Evolutionary conservation across 225 moss, liverwort and hornwort species (phyloP).

Genomic region (Climacium dendroides): DNA sequence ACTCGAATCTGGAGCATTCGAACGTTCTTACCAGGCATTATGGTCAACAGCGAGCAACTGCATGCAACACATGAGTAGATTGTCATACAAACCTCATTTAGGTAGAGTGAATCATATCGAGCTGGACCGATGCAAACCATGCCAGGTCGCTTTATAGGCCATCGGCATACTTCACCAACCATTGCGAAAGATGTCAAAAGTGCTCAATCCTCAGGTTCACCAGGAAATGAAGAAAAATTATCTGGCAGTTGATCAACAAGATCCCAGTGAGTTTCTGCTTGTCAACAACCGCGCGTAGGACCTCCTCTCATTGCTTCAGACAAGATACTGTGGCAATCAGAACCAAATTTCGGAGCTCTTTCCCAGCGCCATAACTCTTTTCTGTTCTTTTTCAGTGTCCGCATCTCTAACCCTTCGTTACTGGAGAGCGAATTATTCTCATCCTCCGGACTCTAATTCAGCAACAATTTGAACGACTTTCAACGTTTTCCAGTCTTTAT

Average conservation of each 20-base stretch:
- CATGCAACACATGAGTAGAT: not conserved
- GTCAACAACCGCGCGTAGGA: not conserved
- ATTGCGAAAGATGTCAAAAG: not conserved
- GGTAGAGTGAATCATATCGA: constrained; percentile 27
- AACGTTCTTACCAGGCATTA: not conserved
- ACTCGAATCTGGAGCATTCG: not conserved
- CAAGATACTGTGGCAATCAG: not conserved
- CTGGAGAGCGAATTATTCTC: not conserved
- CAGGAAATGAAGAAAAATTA: not conserved
- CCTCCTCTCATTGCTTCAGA: not conserved
- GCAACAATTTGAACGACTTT: not conserved
- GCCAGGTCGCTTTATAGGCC: constrained; percentile 13
- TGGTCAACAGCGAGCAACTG: not conserved
- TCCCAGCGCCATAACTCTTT: not conserved
- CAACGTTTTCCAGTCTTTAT: not conserved
- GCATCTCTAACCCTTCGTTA: not conserved
- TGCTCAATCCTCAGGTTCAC: not conserved
- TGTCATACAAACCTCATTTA: not conserved
- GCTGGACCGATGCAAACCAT: constrained; percentile 8
- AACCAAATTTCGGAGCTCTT: not conserved
- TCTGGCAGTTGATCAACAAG: not conserved
- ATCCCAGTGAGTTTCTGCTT: not conserved
- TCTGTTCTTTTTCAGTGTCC: not conserved
- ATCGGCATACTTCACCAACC: constrained; percentile 10
- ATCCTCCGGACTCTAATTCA: not conserved